Conservation (phyloP, 306 rosid species). For the barrel medic (Medicago truncatula) region DNA sequence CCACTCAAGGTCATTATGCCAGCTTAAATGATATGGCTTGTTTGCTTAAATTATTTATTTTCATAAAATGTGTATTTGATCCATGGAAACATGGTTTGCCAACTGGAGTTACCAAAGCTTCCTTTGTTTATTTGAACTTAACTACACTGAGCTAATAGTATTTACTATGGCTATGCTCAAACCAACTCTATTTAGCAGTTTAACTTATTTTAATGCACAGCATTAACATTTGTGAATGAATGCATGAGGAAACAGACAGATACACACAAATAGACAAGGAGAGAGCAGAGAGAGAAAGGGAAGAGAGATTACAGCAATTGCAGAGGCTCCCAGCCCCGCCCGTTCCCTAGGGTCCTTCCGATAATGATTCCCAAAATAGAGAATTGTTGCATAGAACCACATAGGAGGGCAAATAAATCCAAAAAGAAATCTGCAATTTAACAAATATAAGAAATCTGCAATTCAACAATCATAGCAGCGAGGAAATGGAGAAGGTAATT, state of each 20-base stretch:
- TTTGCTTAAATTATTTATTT: constrained; percentile 16
- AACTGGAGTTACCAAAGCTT: constrained; percentile 12
- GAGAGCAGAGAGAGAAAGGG: neutral
- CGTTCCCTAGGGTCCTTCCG: constrained; percentile 96
- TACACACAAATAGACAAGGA: neutral
- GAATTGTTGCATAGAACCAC: constrained; percentile 89
- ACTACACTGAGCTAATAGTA: constrained; percentile 4
- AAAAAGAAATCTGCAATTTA: constrained; percentile 71
- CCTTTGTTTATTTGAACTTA: constrained; percentile 6
- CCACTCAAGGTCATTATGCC: constrained; percentile 9
- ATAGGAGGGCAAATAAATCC: constrained; percentile 80
- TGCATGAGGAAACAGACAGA: neutral
- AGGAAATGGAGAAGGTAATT: constrained; percentile 28
- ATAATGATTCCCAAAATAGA: constrained; percentile 80
- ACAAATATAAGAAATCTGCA: constrained; percentile 65
- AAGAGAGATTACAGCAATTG: constrained; percentile 74
- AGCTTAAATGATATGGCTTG: neutral
- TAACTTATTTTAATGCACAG: neutral
- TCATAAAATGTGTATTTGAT: constrained; percentile 1
- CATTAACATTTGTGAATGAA: constrained; percentile 23
- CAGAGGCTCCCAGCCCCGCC: constrained; percentile 97
- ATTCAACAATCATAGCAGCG: constrained; percentile 26
- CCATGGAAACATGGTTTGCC: constrained; percentile 1
- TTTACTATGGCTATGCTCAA: neutral
- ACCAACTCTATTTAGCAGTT: neutral